A percentile compares a stretch with the other conserved stretches of the same genome.
phyloP scores from a whole-genome alignment of 441 rosid species.

The Theobroma grandiflorum region DNA sequence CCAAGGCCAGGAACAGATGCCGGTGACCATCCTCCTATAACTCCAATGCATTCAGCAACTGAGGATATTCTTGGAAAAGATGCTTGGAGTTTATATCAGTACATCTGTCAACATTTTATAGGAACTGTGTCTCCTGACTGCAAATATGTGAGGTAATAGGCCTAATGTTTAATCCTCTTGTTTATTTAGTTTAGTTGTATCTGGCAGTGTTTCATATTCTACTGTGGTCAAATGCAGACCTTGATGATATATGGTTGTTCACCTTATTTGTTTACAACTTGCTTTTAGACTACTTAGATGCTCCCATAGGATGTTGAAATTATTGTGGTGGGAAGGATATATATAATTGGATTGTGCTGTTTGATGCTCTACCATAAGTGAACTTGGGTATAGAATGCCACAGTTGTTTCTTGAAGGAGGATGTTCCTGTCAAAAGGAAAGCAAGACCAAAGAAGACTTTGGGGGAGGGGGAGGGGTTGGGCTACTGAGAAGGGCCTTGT shows the following conservation, averaged over 20 bases:
- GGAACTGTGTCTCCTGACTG: conserved; percentile 93
- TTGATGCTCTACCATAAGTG: conserved; percentile 5
- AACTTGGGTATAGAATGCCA: background rate
- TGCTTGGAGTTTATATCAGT: conserved; percentile 93
- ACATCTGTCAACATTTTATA: conserved; percentile 91
- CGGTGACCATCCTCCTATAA: conserved; percentile 98
- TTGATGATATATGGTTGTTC: background rate
- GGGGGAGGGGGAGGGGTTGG: background rate
- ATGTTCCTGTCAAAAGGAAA: background rate
- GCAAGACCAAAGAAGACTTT: background rate
- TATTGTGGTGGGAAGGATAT: conserved; percentile 5
- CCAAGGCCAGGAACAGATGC: conserved; percentile 85
- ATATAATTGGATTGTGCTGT: background rate
- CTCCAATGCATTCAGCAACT: conserved; percentile 79
- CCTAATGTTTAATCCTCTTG: conserved; percentile 1
- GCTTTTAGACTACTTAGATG: background rate
- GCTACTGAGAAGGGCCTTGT: background rate
- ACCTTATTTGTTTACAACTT: background rate
- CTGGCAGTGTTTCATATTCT: background rate
- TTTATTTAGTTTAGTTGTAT: conserved; percentile 1
- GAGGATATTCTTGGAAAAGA: conserved; percentile 80
- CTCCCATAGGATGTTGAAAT: background rate
- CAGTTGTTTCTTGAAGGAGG: background rate
- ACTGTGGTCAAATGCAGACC: background rate
- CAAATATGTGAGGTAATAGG: conserved; percentile 75